Evolutionary conservation across 2,329 filamentous ascomycete species (phyloP).

Genomic region (Acephala macrosclerotiorum): DNA sequence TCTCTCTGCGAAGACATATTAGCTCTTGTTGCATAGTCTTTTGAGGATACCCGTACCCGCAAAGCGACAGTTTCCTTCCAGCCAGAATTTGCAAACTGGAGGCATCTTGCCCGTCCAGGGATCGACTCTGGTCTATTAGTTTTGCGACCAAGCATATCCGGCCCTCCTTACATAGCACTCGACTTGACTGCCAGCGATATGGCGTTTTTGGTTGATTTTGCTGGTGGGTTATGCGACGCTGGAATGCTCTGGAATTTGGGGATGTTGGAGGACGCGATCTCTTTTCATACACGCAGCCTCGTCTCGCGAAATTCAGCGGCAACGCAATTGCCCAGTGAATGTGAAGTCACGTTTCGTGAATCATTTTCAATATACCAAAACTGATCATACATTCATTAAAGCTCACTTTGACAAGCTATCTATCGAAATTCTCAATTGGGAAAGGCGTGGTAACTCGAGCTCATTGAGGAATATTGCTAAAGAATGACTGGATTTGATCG

Average conservation of each 20-base stretch:
- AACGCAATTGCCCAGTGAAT: not conserved
- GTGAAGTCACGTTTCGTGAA: not conserved
- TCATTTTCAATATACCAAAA: not conserved
- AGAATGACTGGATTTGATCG: too few species aligned
- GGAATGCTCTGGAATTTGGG: not conserved
- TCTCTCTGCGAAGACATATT: constrained; percentile 51
- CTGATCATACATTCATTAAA: not conserved
- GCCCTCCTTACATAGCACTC: not conserved
- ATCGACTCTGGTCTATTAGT: not conserved
- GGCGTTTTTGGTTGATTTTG: not conserved
- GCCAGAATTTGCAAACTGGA: constrained; percentile 65
- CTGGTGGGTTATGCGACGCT: not conserved
- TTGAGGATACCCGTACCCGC: constrained; percentile 35
- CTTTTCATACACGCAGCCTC: not conserved
- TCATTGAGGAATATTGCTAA: not conserved
- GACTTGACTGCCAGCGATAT: not conserved
- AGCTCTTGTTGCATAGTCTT: constrained; percentile 12
- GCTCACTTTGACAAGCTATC: not conserved
- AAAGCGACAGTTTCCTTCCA: constrained; percentile 68
- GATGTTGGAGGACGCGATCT: constrained; percentile 1
- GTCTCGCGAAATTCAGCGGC: constrained; percentile 5
- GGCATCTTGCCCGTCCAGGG: constrained; percentile 27
- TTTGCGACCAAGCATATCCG: not conserved
- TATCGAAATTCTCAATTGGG: not conserved
- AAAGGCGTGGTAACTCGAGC: not conserved